A percentile compares a stretch with the other conserved stretches of the same genome.
These are phyloP conservation scores for Xylaria sp. DNA, from an alignment of 2,329 filamentous ascomycete genomes.

Conservation along the genomic window DNA sequence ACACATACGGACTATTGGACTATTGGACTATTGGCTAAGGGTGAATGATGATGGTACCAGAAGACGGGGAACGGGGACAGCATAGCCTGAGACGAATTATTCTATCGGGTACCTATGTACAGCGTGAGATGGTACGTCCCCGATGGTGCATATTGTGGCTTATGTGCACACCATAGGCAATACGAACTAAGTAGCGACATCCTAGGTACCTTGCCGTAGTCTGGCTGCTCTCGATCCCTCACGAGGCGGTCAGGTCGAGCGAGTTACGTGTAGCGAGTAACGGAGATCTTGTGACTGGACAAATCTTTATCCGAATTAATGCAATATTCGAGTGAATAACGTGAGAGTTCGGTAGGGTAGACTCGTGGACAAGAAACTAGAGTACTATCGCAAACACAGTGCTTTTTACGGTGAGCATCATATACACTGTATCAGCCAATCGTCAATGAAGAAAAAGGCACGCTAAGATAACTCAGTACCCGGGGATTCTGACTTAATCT, in stretches of 20 bases:
- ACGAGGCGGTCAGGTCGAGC: conserved; percentile 8
- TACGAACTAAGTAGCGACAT: background rate
- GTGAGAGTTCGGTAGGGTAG: background rate
- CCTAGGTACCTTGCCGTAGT: too few species aligned
- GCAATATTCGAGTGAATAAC: background rate
- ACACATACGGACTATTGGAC: too few species aligned
- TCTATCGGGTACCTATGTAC: too few species aligned
- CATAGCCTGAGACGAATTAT: background rate
- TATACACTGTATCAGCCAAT: conserved; percentile 7
- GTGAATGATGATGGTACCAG: conserved; percentile 1
- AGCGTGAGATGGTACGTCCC: background rate
- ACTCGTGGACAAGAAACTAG: too few species aligned
- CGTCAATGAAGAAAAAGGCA: too few species aligned
- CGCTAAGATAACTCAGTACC: too few species aligned
- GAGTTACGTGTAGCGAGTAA: conserved; percentile 10
- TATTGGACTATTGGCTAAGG: too few species aligned
- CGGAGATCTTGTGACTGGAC: conserved; percentile 6
- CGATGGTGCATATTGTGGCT: conserved; percentile 7
- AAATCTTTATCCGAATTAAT: background rate
- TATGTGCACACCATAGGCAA: background rate
- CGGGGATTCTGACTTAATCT: too few species aligned
- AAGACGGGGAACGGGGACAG: background rate
- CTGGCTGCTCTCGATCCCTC: background rate
- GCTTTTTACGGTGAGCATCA: background rate
- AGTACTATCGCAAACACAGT: too few species aligned